phyloP scores from a whole-genome alignment of 2,329 filamentous ascomycete genomes.

The Aschersonia sp. region DNA sequence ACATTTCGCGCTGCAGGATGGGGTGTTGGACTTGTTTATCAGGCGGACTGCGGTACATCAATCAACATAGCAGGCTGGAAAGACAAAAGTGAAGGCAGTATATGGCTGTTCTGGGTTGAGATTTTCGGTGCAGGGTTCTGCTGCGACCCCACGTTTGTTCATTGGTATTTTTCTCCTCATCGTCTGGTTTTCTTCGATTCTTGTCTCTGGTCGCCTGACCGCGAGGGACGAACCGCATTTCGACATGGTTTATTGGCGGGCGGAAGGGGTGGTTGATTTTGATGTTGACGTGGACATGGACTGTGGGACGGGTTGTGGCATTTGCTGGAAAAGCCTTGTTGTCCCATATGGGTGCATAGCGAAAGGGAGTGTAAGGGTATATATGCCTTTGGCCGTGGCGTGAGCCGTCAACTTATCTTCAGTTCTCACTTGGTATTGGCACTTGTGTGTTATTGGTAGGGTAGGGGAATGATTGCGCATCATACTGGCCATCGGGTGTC shows the following conservation, averaged over 20 bases:
- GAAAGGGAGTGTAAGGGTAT: constrained; percentile 26
- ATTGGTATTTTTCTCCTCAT: constrained; percentile 8
- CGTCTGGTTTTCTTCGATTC: neutral
- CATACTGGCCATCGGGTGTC: too few relatives aligned
- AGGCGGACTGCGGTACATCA: constrained; percentile 14
- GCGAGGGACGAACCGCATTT: neutral
- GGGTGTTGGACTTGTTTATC: constrained; percentile 21
- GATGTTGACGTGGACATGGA: constrained; percentile 7
- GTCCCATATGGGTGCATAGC: constrained; percentile 26
- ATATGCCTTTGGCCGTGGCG: constrained; percentile 22
- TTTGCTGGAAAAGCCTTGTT: constrained; percentile 27
- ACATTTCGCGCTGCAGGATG: constrained; percentile 15
- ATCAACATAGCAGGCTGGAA: constrained; percentile 16
- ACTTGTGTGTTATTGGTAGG: too few relatives aligned
- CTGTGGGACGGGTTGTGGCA: constrained; percentile 10
- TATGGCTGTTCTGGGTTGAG: constrained; percentile 20
- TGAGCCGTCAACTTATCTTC: constrained; percentile 8
- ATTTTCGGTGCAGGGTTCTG: constrained; percentile 14
- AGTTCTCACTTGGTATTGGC: too few relatives aligned
- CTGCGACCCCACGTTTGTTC: neutral
- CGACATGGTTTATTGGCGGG: neutral
- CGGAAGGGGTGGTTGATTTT: constrained; percentile 2
- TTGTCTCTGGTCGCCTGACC: neutral
- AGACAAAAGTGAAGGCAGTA: constrained; percentile 23
- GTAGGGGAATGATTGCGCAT: too few relatives aligned